A percentile compares a stretch with the other conserved stretches of the same genome.
phyloP scores from a whole-genome alignment of 1,139 yeast genomes.

The Suhomyces bribrorum region DNA sequence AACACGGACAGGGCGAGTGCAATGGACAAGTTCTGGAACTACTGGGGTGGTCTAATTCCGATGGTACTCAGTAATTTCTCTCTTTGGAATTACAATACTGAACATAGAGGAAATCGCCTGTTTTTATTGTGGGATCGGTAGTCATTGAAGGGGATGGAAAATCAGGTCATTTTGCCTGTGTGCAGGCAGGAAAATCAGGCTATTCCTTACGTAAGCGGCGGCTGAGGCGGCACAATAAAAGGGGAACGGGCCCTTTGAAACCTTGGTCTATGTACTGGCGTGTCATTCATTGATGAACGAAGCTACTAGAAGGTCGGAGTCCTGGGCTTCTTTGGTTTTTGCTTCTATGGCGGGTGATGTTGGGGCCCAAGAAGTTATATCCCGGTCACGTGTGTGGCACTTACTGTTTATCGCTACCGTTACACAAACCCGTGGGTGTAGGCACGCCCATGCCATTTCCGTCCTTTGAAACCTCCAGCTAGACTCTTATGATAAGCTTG shows the following conservation, averaged over 20 bases:
- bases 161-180: slow-evolving; percentile 15
- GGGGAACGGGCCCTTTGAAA: not conserved
- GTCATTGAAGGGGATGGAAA: slow-evolving; percentile 9
- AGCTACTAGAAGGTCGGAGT: too few relatives aligned
- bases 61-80: not conserved
- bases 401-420: too few relatives aligned
- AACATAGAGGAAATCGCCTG: slow-evolving; percentile 4
- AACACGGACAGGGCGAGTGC: not conserved
- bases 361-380: too few relatives aligned
- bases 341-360: too few relatives aligned
- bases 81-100: not conserved
- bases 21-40: not conserved
- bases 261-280: too few relatives aligned
- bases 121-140: slow-evolving; percentile 8
- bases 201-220: slow-evolving; percentile 8
- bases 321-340: too few relatives aligned
- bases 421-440: too few relatives aligned
- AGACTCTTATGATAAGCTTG: too few relatives aligned
- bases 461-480: too few relatives aligned
- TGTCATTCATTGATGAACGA: too few relatives aligned
- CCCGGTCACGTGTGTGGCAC: too few relatives aligned
- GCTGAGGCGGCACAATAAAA: not conserved
- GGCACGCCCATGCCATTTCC: too few relatives aligned
- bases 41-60: not conserved
- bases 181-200: slow-evolving; percentile 15